A percentile compares a stretch with the other conserved stretches of the same genome.
These are phyloP conservation scores for Kwoniella bestiolae DNA, from an alignment of 768 basidiomycete species.

Conservation along the genomic window DNA sequence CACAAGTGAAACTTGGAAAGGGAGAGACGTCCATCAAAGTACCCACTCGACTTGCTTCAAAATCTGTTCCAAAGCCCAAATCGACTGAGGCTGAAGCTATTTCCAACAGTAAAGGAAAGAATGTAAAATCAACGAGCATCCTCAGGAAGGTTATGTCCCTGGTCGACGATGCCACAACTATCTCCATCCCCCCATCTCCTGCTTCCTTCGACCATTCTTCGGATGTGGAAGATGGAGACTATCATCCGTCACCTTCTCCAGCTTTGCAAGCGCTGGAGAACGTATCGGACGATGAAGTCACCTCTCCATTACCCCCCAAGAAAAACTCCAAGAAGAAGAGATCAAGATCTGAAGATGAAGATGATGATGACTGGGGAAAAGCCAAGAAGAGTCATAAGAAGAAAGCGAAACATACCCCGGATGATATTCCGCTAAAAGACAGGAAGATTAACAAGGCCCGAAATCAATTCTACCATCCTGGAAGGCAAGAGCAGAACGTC, in stretches of 20 bases:
- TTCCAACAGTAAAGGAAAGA: too few relatives aligned
- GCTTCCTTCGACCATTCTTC: not conserved
- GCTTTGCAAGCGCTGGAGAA: too few relatives aligned
- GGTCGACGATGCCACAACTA: not conserved
- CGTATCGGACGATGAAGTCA: too few relatives aligned
- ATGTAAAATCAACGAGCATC: too few relatives aligned
- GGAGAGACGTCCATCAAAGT: too few relatives aligned
- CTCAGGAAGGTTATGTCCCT: not conserved
- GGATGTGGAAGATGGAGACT: not conserved
- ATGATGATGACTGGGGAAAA: not conserved
- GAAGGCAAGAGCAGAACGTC: conserved; percentile 16
- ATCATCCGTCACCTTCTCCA: not conserved
- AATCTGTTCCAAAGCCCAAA: too few relatives aligned
- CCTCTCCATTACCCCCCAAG: too few relatives aligned
- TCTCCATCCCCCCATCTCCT: not conserved
- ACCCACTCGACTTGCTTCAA: too few relatives aligned
- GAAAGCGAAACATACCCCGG: too few relatives aligned
- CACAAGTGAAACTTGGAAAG: too few relatives aligned
- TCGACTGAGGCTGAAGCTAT: too few relatives aligned
- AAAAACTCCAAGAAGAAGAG: not conserved
- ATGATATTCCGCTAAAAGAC: not conserved
- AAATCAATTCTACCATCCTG: not conserved
- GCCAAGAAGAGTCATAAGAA: not conserved
- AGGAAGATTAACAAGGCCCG: not conserved
- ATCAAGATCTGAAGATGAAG: not conserved